Evolutionary conservation across 192 early-diverging fungal species (phyloP).

Genomic region (Globomyces pollinis-pini): DNA sequence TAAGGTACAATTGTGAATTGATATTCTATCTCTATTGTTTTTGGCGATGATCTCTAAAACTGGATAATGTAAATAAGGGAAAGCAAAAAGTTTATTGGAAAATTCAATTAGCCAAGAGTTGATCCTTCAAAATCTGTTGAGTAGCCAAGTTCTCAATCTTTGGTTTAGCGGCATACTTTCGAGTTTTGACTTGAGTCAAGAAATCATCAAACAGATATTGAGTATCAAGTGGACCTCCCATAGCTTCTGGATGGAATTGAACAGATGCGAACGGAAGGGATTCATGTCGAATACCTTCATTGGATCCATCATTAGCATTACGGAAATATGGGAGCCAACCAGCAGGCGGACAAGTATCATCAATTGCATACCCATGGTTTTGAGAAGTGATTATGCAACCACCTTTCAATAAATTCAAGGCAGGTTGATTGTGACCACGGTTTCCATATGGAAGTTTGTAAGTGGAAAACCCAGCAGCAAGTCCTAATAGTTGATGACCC

Average conservation of each 20-base stretch:
- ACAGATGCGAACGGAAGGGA: slow-evolving; percentile 69
- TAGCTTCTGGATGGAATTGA: slow-evolving; percentile 96
- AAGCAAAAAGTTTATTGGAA: no score
- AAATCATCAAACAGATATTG: slow-evolving; percentile 82
- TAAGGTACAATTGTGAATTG: no score
- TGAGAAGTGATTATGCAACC: slow-evolving; percentile 90
- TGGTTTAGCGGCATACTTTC: no score
- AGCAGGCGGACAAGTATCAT: slow-evolving; percentile 57
- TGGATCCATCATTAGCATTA: slow-evolving; percentile 93
- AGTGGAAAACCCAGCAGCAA: slow-evolving; percentile 76
- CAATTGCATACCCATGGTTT: slow-evolving; percentile 85
- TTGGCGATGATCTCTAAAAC: no score
- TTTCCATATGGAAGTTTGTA: slow-evolving; percentile 93
- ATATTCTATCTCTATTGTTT: no score
- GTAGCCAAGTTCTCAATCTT: no score
- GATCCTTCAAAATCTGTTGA: no score
- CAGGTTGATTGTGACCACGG: slow-evolving; percentile 95
- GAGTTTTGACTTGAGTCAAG: slow-evolving; percentile 45
- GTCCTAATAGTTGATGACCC: slow-evolving; percentile 87
- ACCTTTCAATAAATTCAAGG: slow-evolving; percentile 64
- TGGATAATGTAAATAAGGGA: no score
- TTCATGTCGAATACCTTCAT: slow-evolving; percentile 83
- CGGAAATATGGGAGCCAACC: slow-evolving; percentile 85
- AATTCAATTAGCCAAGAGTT: no score
- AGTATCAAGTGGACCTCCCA: slow-evolving; percentile 89